Percentiles rank a stretch among this genome's conserved stretches.
Evolutionary conservation across 345 rosid species (phyloP).

Genomic region (Gossypium arboreum): DNA sequence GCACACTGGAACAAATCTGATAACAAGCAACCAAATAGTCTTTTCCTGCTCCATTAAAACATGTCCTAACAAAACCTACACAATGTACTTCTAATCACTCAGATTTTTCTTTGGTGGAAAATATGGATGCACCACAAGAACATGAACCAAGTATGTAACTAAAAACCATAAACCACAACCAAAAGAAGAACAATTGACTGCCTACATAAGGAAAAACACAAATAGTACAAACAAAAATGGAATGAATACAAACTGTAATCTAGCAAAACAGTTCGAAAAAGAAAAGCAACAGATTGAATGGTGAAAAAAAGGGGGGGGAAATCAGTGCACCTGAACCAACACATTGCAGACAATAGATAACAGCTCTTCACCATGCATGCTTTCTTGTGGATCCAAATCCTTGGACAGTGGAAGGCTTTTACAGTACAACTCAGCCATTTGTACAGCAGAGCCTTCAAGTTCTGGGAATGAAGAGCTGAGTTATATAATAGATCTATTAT

Average conservation of each 20-base stretch:
- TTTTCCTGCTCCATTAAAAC: neutral
- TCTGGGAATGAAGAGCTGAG: conserved; percentile 39
- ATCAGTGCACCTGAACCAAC: conserved; percentile 69
- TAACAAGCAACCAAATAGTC: neutral
- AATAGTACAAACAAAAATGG: neutral
- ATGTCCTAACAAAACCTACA: neutral
- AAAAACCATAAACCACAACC: neutral
- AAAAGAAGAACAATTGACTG: neutral
- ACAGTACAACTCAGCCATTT: conserved; percentile 70
- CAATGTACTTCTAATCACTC: neutral
- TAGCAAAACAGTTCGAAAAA: neutral
- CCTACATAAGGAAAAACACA: neutral
- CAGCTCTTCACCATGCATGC: conserved; percentile 92
- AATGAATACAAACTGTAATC: neutral
- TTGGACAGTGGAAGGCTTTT: conserved; percentile 74
- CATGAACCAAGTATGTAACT: neutral
- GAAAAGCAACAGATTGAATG: neutral
- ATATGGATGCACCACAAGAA: neutral
- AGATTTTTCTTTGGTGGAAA: neutral
- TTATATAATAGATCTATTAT: conserved; percentile 15
- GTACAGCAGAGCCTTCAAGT: conserved; percentile 50
- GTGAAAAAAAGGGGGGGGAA: neutral
- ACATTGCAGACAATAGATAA: conserved; percentile 63
- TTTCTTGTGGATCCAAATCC: conserved; percentile 91
- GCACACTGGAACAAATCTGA: conserved; percentile 4